Percentiles rank a stretch among this genome's conserved stretches.
These are phyloP conservation scores for Emergomyces pasteurianus DNA, from an alignment of 2,329 filamentous ascomycete genomes.

Conservation along the genomic window DNA sequence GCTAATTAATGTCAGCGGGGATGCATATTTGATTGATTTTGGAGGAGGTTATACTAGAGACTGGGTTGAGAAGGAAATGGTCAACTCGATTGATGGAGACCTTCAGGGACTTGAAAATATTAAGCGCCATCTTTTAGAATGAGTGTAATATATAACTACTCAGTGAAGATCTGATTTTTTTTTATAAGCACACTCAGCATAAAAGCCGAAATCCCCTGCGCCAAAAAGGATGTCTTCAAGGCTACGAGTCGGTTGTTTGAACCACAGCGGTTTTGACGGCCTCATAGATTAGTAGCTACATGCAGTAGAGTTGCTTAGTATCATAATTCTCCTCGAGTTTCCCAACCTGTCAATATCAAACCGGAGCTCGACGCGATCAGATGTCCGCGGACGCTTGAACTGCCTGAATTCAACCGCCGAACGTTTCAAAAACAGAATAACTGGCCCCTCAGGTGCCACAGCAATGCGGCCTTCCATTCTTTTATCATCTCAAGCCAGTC, in stretches of 20 bases:
- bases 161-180: too few relatives aligned
- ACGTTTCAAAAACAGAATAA: background rate
- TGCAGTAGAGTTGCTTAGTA: too few relatives aligned
- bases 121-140: conserved; percentile 8
- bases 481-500: background rate
- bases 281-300: too few relatives aligned
- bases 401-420: background rate
- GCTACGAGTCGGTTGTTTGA: too few relatives aligned
- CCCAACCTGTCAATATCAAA: too few relatives aligned
- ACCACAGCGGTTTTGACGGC: too few relatives aligned
- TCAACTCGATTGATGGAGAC: conserved; percentile 16
- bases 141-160: too few relatives aligned
- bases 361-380: background rate
- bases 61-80: conserved; percentile 16
- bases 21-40: conserved; percentile 20
- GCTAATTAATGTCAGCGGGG: conserved; percentile 14
- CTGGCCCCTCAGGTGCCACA: background rate
- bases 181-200: too few relatives aligned
- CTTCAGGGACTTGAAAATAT: conserved; percentile 12
- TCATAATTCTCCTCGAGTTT: too few relatives aligned
- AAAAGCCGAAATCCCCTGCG: too few relatives aligned
- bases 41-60: conserved; percentile 16
- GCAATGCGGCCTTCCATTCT: background rate
- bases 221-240: too few relatives aligned
- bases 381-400: background rate